Evolutionary conservation across 345 rosid species (phyloP).

Genomic region (Dipteronia dyeriana): DNA sequence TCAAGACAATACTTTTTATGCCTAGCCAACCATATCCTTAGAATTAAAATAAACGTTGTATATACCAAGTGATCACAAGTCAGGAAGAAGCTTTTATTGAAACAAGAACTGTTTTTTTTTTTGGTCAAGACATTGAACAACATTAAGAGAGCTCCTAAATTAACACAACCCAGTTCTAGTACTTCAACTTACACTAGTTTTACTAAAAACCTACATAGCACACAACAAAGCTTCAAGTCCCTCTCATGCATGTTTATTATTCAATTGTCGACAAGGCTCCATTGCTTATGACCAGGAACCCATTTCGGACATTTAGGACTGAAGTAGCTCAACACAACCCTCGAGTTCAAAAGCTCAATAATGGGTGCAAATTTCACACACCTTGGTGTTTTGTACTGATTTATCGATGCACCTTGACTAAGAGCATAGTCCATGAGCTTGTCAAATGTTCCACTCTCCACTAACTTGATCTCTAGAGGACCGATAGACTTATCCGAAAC

Average conservation of each 20-base stretch:
- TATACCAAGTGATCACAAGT: neutral
- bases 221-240: neutral
- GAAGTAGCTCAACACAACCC: conserved; percentile 37
- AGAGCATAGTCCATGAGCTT: conserved; percentile 63
- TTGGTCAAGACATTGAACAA: neutral
- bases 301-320: conserved; percentile 57
- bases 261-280: conserved; percentile 28
- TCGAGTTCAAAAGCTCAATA: conserved; percentile 49
- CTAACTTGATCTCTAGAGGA: conserved; percentile 50
- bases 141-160: neutral
- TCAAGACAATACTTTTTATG: too few species aligned
- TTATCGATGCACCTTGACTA: conserved; percentile 52
- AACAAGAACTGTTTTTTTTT: neutral
- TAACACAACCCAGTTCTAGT: conserved; percentile 1
- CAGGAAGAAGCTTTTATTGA: conserved; percentile 7
- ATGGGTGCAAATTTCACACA: conserved; percentile 55
- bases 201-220: neutral
- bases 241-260: neutral
- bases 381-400: conserved; percentile 61
- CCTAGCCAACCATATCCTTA: neutral
- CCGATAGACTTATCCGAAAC: conserved; percentile 57
- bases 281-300: conserved; percentile 53
- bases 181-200: neutral
- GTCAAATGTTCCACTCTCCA: conserved; percentile 52
- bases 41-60: neutral